Base-by-base conservation (phyloP, 2,329 filamentous ascomycete genomes). In the Chalaropsis ovoidea region DNA sequence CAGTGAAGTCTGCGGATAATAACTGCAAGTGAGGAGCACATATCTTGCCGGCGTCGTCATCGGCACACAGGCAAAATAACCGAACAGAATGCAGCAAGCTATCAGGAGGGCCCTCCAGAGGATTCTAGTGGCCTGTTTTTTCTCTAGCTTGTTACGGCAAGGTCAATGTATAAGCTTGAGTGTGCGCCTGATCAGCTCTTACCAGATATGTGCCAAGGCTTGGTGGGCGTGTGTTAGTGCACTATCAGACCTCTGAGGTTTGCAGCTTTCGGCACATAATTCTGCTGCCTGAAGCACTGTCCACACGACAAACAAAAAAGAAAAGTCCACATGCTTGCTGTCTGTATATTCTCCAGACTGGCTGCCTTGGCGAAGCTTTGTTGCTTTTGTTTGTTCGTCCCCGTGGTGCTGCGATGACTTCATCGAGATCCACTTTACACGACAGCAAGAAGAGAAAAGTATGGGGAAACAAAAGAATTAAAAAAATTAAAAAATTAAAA, bases 371-470 rank as follows among this genome's bases (percentile, higher is more conserved):
- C 27, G 10, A 17, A 17, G 24, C 49, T 3, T n/a, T 8, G 24
- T 10, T 15, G 15, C 22, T 54, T 24, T 24, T 13, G 24, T 31
- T 31, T 17, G 15, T 35, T n/a, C 31, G 13, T 17, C 22, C 52
- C 11, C 27, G 24, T 31, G 31, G 22, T 17, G 22, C n/a, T n/a
- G 15, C 13, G 11, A 58, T 58, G 52, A 35, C 52, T 58, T 58
- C 52, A 58, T 58, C 15, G 27, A 17, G 52, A n/a, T 35, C 52
- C 52, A 58, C 52, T 58, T 58, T 58, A 17, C 24, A 58, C 27
- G 15, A 35, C 15, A 52, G 11, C 47, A 15, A 27, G 19, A 15
- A 49, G 10, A 49, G 19, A 49, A 8, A 49, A 31, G 31, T 6
- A 31, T 3, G 6, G 31, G 17, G 45, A 49, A 22, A 49, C 45